Base-by-base conservation (phyloP, 306 rosid genomes). In the Rubus idaeus region DNA sequence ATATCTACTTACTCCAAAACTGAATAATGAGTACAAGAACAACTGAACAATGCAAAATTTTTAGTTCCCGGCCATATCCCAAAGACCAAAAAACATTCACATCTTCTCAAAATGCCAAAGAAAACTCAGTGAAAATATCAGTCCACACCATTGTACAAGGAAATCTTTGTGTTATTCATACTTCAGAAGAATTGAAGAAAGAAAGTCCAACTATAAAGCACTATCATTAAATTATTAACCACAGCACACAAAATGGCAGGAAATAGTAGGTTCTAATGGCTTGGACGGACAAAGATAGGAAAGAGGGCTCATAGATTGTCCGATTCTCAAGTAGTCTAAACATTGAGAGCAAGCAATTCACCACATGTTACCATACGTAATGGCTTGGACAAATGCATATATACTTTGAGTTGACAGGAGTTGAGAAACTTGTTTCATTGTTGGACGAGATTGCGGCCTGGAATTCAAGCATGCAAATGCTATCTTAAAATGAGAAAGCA, bases 341-440 rank as follows among this genome's bases (percentile, higher is more conserved):
- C 18, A 50, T 5, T 50, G 55, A 50, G 47, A 40, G 4, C 12
- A 65, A 69, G 44, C 42, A 69, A 47, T 47, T 46, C 58, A 47
- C 13, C 57, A 30, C 41, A 47, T 23, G 44, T 68, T 11, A 68
- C 12, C 57, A 69, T 69, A 23, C 14, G 20, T 6, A 69, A 46
- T 69, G 57, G 44, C 41, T 47, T 47, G 10, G 74, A 49, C 21
- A 69, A 26, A 23, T 21, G 42, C 58, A 69, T 21, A n/a, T n/a
- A n/a, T n/a, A 5, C 44, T 47, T 30, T 13, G 44, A 47, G 71
- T 11, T 40, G 8, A 47, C 21, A 69, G 57, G 44, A 47, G n/a
- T 56, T 73, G 76, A 73, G 66, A 73, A 55, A 40, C 40, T 41
- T 56, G 76, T 21, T 55, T 20, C 76, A 56, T 73, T 20, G 76